Conservation (phyloP, 192 early-diverging fungal species). For the Backusella australiensis region DNA sequence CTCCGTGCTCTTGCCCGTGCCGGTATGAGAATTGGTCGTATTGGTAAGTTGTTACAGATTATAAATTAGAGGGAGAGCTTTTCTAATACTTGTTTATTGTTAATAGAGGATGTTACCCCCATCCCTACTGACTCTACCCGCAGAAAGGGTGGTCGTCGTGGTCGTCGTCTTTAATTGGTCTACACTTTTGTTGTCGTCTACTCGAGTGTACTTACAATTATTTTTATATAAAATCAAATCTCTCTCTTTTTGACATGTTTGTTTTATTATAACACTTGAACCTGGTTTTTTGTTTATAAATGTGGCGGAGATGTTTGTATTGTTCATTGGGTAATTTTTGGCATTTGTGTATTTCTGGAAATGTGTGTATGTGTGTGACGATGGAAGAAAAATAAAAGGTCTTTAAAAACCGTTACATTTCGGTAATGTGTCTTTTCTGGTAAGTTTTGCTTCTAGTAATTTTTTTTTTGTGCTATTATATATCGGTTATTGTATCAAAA, state of each 20-base stretch:
- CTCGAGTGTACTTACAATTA: slow-evolving; percentile 1
- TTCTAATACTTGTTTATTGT: slow-evolving; percentile 30
- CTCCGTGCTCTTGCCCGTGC: slow-evolving; percentile 98
- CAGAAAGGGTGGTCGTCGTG: slow-evolving; percentile 99
- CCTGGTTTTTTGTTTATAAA: too few relatives aligned
- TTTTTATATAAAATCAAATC: slow-evolving; percentile 5
- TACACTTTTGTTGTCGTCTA: neutral
- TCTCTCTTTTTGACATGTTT: slow-evolving; percentile 5
- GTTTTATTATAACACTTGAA: neutral
- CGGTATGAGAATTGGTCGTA: slow-evolving; percentile 99
- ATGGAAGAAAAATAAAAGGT: too few relatives aligned
- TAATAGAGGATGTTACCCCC: slow-evolving; percentile 93
- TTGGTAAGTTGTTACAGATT: slow-evolving; percentile 53
- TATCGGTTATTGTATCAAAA: too few relatives aligned
- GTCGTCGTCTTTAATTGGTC: slow-evolving; percentile 87
- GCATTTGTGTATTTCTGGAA: too few relatives aligned
- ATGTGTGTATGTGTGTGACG: too few relatives aligned
- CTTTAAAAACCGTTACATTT: too few relatives aligned
- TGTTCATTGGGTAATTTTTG: too few relatives aligned
- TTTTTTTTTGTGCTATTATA: too few relatives aligned
- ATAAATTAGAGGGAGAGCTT: neutral
- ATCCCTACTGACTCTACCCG: slow-evolving; percentile 98
- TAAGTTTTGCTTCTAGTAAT: too few relatives aligned
- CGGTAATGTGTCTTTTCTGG: too few relatives aligned
- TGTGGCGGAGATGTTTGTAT: too few relatives aligned